Conservation (phyloP, 805 yeast species). For the Metschnikowia colocasiae region DNA sequence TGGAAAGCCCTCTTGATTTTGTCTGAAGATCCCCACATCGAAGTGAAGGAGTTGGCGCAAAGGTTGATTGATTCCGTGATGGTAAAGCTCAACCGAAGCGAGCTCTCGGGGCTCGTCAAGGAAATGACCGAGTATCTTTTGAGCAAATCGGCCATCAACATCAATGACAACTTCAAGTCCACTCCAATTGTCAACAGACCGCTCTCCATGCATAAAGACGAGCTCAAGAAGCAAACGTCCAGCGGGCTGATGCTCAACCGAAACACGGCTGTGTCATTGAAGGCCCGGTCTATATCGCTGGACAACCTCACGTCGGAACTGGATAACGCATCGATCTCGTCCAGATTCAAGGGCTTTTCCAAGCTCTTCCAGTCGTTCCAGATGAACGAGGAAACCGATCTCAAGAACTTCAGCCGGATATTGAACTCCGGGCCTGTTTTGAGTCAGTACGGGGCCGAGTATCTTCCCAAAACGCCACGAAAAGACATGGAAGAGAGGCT, state of each 20-base stretch:
- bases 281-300: constrained; percentile 29
- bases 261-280: constrained; percentile 25
- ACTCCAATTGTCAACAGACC: constrained; percentile 34
- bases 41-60: constrained; percentile 70
- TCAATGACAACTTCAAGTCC: constrained; percentile 39
- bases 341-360: constrained; percentile 31
- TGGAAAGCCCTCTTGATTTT: constrained; percentile 83
- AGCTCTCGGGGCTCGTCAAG: constrained; percentile 57
- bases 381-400: constrained; percentile 40
- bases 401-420: constrained; percentile 35
- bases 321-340: constrained; percentile 31
- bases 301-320: constrained; percentile 24
- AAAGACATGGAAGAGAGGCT: constrained; percentile 38
- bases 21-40: constrained; percentile 84
- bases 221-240: constrained; percentile 21
- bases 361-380: constrained; percentile 36
- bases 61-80: constrained; percentile 72
- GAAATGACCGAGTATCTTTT: constrained; percentile 64
- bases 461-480: constrained; percentile 56
- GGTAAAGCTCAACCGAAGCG: constrained; percentile 59
- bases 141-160: constrained; percentile 44
- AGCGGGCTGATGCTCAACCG: constrained; percentile 22
- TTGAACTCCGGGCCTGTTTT: constrained; percentile 36
- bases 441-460: constrained; percentile 40
- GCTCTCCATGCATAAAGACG: constrained; percentile 14